These are phyloP conservation scores for Boletellus ananas DNA, from an alignment of 768 basidiomycete genomes.

Conservation along the genomic window DNA sequence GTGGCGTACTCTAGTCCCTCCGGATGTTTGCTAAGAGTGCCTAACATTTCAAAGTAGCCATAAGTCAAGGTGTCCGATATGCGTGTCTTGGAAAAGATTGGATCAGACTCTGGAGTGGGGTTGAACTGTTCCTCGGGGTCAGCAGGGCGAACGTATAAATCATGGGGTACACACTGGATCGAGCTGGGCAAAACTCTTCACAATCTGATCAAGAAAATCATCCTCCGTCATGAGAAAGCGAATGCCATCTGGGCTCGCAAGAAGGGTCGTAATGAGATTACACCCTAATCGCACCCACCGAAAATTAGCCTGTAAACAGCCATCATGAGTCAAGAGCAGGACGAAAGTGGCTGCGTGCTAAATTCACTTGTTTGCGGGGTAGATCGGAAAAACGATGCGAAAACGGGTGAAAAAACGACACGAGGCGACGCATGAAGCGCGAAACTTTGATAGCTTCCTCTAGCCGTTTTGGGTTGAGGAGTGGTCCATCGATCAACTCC, in stretches of 20 bases:
- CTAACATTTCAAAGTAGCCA: conserved; percentile 96
- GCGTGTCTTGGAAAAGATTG: conserved; percentile 80
- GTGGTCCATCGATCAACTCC: conserved; percentile 87
- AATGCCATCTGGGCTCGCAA: conserved; percentile 79
- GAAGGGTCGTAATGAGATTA: conserved; percentile 74
- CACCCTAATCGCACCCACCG: conserved; percentile 88
- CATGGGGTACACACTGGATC: conserved; percentile 65
- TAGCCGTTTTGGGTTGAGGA: conserved; percentile 85
- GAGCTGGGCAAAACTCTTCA: conserved; percentile 84
- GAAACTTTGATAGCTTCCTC: conserved; percentile 93
- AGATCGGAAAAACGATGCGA: conserved; percentile 85
- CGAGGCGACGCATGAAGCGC: conserved; percentile 84
- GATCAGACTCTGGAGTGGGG: conserved; percentile 66
- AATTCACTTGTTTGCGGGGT: conserved; percentile 55
- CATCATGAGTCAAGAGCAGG: not conserved
- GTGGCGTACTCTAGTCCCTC: conserved; percentile 82
- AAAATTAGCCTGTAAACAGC: conserved; percentile 53
- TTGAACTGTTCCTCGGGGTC: conserved; percentile 50
- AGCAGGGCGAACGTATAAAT: not conserved
- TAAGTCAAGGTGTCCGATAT: conserved; percentile 80
- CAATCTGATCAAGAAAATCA: conserved; percentile 77
- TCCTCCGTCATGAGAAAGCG: conserved; percentile 81
- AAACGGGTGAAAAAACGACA: conserved; percentile 92
- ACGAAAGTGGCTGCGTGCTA: not conserved
- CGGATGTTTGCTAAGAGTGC: conserved; percentile 79